Percentiles rank a stretch among this genome's conserved stretches.
Conservation (phyloP, 106 monocot species). For the Chionographis japonica region DNA sequence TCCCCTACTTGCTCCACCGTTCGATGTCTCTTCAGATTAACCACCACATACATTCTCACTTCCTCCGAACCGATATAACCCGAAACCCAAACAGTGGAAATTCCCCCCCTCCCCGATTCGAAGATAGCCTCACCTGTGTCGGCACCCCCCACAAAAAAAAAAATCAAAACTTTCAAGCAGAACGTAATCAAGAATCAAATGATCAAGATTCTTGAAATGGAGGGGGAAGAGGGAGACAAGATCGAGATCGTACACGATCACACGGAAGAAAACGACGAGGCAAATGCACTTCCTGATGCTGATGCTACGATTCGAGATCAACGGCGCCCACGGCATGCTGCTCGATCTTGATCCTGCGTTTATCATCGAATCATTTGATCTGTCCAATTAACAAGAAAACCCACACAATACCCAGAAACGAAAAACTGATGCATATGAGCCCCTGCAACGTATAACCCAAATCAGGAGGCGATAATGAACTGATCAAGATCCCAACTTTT, state of each 20-base stretch:
- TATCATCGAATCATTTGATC: not conserved
- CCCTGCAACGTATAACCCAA: too few species aligned
- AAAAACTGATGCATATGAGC: too few species aligned
- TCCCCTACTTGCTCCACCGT: conserved; percentile 29
- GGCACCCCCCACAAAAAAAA: not conserved
- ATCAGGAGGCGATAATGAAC: too few species aligned
- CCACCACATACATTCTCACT: conserved; percentile 54
- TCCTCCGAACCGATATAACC: not conserved
- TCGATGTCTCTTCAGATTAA: conserved; percentile 43
- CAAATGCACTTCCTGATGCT: conserved; percentile 26
- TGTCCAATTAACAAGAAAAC: too few species aligned
- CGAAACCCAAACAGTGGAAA: not conserved
- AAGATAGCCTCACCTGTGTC: conserved; percentile 11
- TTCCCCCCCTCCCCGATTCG: not conserved
- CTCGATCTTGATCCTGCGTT: not conserved
- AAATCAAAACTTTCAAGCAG: too few species aligned
- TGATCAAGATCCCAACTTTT: too few species aligned
- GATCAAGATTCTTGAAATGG: not conserved
- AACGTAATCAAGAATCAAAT: too few species aligned
- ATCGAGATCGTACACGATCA: conserved; percentile 30
- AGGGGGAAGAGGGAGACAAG: not conserved
- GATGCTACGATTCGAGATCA: conserved; percentile 10
- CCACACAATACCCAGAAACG: too few species aligned
- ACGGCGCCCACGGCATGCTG: conserved; percentile 54
- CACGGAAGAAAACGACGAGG: conserved; percentile 46